Percentiles rank a stretch among this genome's conserved stretches.
Evolutionary conservation across 805 yeast genomes (phyloP).

Genomic region (Zygotorulaspora chibaensis): DNA sequence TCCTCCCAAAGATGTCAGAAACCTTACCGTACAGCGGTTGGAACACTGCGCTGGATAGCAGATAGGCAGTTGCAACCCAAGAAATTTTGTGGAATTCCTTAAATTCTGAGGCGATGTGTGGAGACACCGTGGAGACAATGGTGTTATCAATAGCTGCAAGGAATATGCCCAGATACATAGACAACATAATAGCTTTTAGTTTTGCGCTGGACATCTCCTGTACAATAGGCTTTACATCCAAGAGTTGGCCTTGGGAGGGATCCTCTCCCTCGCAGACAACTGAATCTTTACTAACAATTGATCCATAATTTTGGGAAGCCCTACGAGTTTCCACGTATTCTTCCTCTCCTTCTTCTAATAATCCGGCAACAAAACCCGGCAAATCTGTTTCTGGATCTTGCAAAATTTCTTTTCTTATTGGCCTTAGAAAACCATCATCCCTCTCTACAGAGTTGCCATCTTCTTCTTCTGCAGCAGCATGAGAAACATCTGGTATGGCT

Average conservation of each 20-base stretch:
- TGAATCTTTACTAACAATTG: conserved; percentile 11
- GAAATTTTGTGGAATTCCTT: conserved; percentile 58
- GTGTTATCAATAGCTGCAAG: conserved; percentile 67
- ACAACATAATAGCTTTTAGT: conserved; percentile 36
- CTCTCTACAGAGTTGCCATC: neutral
- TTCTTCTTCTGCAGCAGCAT: neutral
- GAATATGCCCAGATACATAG: conserved; percentile 47
- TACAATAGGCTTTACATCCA: neutral
- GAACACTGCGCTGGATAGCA: conserved; percentile 64
- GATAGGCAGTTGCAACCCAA: conserved; percentile 71
- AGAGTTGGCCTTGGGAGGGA: neutral
- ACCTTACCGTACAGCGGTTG: conserved; percentile 71
- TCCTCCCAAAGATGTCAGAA: conserved; percentile 70
- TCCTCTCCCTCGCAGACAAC: conserved; percentile 6
- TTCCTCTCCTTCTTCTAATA: conserved; percentile 32
- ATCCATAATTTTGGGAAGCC: conserved; percentile 7
- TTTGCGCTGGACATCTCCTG: conserved; percentile 16
- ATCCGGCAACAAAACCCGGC: conserved; percentile 36
- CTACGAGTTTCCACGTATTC: conserved; percentile 3
- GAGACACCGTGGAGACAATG: conserved; percentile 59
- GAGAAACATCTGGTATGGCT: neutral
- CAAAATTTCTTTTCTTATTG: conserved; percentile 13
- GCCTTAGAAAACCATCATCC: conserved; percentile 3
- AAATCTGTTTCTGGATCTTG: conserved; percentile 34
- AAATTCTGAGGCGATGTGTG: conserved; percentile 66